Evolutionary conservation across 495 filamentous ascomycete genomes (phyloP).

Genomic region (Xylaria bambusicola): DNA sequence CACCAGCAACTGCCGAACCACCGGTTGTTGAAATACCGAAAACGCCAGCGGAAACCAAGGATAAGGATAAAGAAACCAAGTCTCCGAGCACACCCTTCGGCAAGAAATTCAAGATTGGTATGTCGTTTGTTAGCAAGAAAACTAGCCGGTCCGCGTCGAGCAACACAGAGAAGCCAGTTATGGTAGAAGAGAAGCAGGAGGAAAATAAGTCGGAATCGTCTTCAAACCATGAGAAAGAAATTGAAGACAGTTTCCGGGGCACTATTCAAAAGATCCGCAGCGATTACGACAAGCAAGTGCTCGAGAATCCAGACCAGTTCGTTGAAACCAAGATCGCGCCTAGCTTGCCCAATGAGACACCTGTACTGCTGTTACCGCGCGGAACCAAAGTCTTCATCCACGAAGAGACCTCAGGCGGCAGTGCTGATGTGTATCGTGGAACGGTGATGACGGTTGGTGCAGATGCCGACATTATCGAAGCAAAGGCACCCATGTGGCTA

Average conservation of each 20-base stretch:
- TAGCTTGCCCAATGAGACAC: constrained; percentile 80
- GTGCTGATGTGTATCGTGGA: constrained; percentile 87
- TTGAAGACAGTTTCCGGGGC: constrained; percentile 81
- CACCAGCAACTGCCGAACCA: constrained; percentile 41
- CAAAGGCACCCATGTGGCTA: constrained; percentile 84
- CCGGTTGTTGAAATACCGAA: constrained; percentile 39
- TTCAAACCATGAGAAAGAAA: constrained; percentile 80
- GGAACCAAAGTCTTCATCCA: constrained; percentile 89
- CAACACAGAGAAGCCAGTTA: constrained; percentile 70
- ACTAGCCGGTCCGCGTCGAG: constrained; percentile 71
- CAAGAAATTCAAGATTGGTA: constrained; percentile 86
- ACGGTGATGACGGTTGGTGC: constrained; percentile 74
- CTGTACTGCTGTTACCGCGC: constrained; percentile 74
- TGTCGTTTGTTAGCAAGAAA: constrained; percentile 79
- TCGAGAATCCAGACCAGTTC: constrained; percentile 53
- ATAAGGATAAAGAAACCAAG: constrained; percentile 56
- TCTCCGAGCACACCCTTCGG: constrained; percentile 70
- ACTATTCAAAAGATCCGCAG: constrained; percentile 75
- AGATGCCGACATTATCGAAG: constrained; percentile 82
- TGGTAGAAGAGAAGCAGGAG: constrained; percentile 71
- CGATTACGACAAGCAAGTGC: constrained; percentile 70
- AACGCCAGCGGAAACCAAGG: constrained; percentile 60
- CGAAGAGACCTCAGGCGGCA: constrained; percentile 89
- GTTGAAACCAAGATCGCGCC: constrained; percentile 72
- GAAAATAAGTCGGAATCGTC: constrained; percentile 55